phyloP scores from a whole-genome alignment of 805 yeast genomes.

The Candida orba region DNA sequence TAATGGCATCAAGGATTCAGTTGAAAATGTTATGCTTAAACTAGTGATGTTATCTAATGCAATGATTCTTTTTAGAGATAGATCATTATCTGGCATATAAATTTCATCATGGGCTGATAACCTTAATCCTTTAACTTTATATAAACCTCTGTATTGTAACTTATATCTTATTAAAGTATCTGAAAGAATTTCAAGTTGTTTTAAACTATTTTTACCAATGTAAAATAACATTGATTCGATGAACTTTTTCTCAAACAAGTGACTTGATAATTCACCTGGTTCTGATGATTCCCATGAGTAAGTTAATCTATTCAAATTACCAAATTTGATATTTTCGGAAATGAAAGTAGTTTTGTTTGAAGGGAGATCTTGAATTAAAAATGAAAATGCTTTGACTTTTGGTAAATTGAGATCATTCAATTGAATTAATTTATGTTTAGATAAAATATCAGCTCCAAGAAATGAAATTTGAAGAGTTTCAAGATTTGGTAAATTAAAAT shows the following conservation, averaged over 20 bases:
- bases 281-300: too few species aligned
- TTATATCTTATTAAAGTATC: not conserved
- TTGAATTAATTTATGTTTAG: not conserved
- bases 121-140: not conserved
- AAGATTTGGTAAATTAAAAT: not conserved
- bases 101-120: not conserved
- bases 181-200: not conserved
- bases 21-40: not conserved
- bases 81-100: not conserved
- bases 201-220: not conserved
- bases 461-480: not conserved
- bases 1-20: not conserved
- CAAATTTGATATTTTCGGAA: too few species aligned
- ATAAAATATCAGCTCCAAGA: not conserved
- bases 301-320: too few species aligned
- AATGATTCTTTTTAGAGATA: not conserved
- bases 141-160: not conserved
- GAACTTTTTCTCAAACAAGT: not conserved
- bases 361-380: not conserved
- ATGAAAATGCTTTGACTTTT: not conserved
- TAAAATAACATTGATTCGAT: not conserved
- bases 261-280: not conserved
- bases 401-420: not conserved
- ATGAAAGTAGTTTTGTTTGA: too few species aligned
- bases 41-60: too few species aligned